Base-by-base conservation (phyloP, 148 eudicot species). In the Silene latifolia region DNA sequence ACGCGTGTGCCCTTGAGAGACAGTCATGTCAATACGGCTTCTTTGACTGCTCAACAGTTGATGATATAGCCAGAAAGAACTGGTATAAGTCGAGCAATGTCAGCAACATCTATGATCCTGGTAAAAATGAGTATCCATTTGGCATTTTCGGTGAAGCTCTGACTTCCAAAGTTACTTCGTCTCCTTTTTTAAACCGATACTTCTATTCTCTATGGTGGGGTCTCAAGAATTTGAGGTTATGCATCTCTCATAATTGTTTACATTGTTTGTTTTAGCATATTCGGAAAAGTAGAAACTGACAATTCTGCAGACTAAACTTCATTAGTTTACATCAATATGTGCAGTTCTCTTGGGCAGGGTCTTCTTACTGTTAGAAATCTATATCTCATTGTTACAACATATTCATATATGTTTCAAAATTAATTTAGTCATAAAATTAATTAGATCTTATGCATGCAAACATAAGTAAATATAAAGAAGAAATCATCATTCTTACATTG, bases 141-240 rank as follows among this genome's bases (percentile, higher is more conserved):
- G 98, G 98, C 1, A 90, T 93, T 25, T 93, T 85, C 57, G 83
- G 83, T 6, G 86, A 84, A 68, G 93, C 98, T 0, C 73, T 87
- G 71, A 82, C 78, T 3, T 77, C 74, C 35, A 73, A 66, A 10
- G 86, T 88, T 27, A 84, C 88, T 2, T 76, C 89, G 5, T 60
- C 89, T 5, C 20, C 19, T 0, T 88, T 93, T 80, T 57, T 86
- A 63, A 85, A 78, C 80, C 89, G 86, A 69, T 93, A 87, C 76
- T 86, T 83, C 82, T 90, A 89, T 75, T 90, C 93, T 71, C 86
- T 93, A 14, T 93, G 98, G 98, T 93, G 93, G 91, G 98, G 96
- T 32, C 86, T 90, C 44, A 84, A 81, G 79, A 93, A 86, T 74
- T 85, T 93, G 74, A 93, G 98, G 98, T 90, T 75, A 65, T 44